Percentiles rank a stretch among this genome's conserved stretches.
These are phyloP conservation scores for Oryza longistaminata DNA, from an alignment of 176 grass and related monocot genomes.

Conservation along the genomic window DNA sequence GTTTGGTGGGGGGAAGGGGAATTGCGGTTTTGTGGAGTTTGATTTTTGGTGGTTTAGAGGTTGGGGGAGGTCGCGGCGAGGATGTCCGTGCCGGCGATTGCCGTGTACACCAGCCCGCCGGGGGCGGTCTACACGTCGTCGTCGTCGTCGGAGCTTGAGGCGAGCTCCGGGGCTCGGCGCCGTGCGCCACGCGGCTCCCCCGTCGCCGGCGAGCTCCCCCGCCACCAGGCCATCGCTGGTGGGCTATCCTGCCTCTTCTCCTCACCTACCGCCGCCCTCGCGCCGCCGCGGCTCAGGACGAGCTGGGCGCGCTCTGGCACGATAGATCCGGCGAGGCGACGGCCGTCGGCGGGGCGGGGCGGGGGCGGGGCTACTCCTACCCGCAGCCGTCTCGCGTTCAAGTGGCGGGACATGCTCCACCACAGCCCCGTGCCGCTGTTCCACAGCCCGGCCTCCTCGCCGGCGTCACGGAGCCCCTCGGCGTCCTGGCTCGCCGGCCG, in stretches of 20 bases:
- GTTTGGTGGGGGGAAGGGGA: constrained; percentile 1
- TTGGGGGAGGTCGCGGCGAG: constrained; percentile 12
- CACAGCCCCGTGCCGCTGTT: constrained; percentile 66
- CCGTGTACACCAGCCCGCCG: constrained; percentile 57
- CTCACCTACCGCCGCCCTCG: constrained; percentile 50
- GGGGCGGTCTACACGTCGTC: constrained; percentile 37
- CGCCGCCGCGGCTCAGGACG: constrained; percentile 41
- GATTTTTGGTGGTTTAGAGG: constrained; percentile 14
- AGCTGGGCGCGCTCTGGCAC: constrained; percentile 58
- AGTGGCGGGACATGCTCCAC: constrained; percentile 60
- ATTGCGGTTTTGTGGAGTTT: background rate
- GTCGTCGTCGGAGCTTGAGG: constrained; percentile 46
- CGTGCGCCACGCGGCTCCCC: constrained; percentile 40
- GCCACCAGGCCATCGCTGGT: constrained; percentile 45
- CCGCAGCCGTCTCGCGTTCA: constrained; percentile 59
- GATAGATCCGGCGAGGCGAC: constrained; percentile 64
- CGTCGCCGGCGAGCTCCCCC: constrained; percentile 27
- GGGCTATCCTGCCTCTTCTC: constrained; percentile 88
- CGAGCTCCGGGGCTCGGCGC: constrained; percentile 30
- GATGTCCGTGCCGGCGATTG: constrained; percentile 77
- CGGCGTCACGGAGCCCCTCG: constrained; percentile 63
- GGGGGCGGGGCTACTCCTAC: constrained; percentile 34
- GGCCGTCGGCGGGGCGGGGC: background rate
- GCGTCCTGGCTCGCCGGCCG: constrained; percentile 49
- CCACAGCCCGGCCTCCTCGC: constrained; percentile 53